phyloP scores from a whole-genome alignment of 768 basidiomycete species.

The Boletus bicolor region DNA sequence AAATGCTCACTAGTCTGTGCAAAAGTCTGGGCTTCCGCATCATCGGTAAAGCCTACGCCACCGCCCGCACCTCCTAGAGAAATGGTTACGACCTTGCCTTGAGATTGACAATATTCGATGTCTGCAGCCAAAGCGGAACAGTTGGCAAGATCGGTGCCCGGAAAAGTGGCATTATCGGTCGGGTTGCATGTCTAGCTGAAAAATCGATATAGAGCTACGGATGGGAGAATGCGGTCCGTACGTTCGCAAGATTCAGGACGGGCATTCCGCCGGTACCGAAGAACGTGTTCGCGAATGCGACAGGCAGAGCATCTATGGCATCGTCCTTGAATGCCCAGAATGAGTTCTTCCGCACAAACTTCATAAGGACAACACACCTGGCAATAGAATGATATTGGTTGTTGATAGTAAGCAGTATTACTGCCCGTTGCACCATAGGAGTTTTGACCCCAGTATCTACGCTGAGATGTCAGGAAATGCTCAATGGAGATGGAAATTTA shows the following conservation, averaged over 20 bases:
- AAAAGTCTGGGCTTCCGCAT: constrained; percentile 37
- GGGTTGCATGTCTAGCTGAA: constrained; percentile 40
- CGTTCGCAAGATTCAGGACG: constrained; percentile 67
- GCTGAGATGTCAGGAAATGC: neutral
- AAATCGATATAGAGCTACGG: neutral
- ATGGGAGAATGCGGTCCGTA: constrained; percentile 24
- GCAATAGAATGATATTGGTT: constrained; percentile 62
- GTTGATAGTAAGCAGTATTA: constrained; percentile 55
- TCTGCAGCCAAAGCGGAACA: constrained; percentile 40
- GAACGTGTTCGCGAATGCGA: constrained; percentile 68
- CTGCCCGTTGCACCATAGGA: constrained; percentile 60
- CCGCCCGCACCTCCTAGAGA: constrained; percentile 44
- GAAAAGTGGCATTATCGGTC: constrained; percentile 38
- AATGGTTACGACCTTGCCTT: constrained; percentile 47
- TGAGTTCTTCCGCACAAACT: constrained; percentile 1
- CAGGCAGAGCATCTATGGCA: constrained; percentile 63
- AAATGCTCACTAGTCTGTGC: constrained; percentile 18
- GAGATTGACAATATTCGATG: constrained; percentile 43
- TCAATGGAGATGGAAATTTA: neutral
- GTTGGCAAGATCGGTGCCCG: constrained; percentile 40
- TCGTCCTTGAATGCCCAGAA: constrained; percentile 44
- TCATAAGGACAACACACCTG: constrained; percentile 36
- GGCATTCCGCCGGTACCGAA: constrained; percentile 61
- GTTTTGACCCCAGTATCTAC: constrained; percentile 74
- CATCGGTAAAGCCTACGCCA: constrained; percentile 37